Evolutionary conservation across 495 filamentous ascomycete species (phyloP).

Genomic region (Podospora appendiculata): DNA sequence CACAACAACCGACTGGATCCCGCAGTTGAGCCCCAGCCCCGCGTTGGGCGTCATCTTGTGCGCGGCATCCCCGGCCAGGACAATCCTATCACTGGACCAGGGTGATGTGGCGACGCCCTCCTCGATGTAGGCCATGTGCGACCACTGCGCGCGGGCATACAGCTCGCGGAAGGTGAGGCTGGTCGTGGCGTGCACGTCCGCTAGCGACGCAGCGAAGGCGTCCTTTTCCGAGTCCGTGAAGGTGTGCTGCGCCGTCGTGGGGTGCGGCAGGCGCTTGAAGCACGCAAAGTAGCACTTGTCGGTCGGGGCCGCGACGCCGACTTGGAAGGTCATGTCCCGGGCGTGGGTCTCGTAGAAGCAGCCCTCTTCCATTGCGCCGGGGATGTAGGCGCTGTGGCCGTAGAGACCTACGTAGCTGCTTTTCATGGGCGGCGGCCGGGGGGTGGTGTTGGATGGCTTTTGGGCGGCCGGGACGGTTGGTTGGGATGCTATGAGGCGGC

Average conservation of each 20-base stretch:
- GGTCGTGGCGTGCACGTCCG: conserved; percentile 22
- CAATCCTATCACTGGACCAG: conserved; percentile 26
- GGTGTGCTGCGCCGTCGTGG: neutral
- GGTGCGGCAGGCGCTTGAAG: neutral
- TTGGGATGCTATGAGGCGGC: conserved; percentile 30
- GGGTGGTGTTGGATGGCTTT: conserved; percentile 24
- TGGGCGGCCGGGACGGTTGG: conserved; percentile 39
- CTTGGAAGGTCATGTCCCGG: neutral
- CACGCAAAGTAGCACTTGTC: too few relatives aligned
- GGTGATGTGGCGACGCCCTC: conserved; percentile 28
- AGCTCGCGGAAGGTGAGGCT: conserved; percentile 24
- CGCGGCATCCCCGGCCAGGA: conserved; percentile 35
- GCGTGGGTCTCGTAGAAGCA: neutral
- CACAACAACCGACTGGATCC: conserved; percentile 34
- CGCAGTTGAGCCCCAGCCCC: conserved; percentile 33
- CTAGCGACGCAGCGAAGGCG: conserved; percentile 13
- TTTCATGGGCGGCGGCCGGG: conserved; percentile 29
- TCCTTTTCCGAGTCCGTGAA: neutral
- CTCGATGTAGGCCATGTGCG: conserved; percentile 26
- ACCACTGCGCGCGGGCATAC: conserved; percentile 15
- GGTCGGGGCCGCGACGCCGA: neutral
- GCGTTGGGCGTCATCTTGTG: conserved; percentile 35
- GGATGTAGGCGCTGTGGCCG: conserved; percentile 16
- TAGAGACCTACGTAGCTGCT: conserved; percentile 8
- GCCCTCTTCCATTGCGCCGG: neutral